phyloP scores from a whole-genome alignment of 1,284 basidiomycete genomes.

The Ceratobasidium sp. region DNA sequence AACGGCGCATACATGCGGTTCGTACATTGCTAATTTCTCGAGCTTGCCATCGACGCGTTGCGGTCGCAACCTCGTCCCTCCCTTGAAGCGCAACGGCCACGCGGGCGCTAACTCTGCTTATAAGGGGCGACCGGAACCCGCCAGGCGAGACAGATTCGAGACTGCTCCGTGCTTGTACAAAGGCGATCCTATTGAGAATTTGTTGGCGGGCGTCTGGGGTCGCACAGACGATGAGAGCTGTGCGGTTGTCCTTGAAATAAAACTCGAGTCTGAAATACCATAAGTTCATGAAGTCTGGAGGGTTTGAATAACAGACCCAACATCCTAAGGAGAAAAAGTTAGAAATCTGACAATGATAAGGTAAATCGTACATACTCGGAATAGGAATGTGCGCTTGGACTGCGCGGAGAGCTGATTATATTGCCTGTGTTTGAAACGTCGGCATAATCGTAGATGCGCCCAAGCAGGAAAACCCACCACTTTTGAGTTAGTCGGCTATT shows the following conservation, averaged over 20 bases:
- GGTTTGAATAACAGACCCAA: conserved; percentile 61
- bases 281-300: not conserved
- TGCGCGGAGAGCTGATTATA: conserved; percentile 83
- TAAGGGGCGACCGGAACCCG: conserved; percentile 67
- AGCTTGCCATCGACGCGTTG: conserved; percentile 84
- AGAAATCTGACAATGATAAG: not conserved
- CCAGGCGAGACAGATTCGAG: conserved; percentile 41
- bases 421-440: conserved; percentile 64
- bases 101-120: conserved; percentile 64
- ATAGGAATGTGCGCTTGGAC: conserved; percentile 86
- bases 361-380: conserved; percentile 61
- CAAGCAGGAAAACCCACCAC: conserved; percentile 66
- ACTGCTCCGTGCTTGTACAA: conserved; percentile 43
- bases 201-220: conserved; percentile 74
- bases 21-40: conserved; percentile 90
- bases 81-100: conserved; percentile 59
- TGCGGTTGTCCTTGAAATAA: conserved; percentile 90
- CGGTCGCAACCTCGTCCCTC: conserved; percentile 72
- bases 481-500: conserved; percentile 80
- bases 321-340: conserved; percentile 65
- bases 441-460: conserved; percentile 13
- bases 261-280: conserved; percentile 77
- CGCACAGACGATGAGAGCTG: conserved; percentile 82
- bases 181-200: conserved; percentile 65
- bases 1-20: conserved; percentile 40